phyloP scores from a whole-genome alignment of 2,329 filamentous ascomycete species.

The Hortaea werneckii region DNA sequence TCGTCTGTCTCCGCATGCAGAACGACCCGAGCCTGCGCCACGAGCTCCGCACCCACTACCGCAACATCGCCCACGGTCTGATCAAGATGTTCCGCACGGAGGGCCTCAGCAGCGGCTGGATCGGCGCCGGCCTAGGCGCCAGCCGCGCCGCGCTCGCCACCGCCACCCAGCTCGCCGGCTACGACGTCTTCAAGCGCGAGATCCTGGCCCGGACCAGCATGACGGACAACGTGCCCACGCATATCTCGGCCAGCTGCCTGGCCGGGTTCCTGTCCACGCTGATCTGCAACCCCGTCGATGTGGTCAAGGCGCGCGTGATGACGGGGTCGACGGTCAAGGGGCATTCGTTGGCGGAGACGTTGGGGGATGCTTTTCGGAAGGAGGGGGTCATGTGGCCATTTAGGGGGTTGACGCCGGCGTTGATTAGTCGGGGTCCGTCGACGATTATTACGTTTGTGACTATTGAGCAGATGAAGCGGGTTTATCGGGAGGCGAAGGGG shows the following conservation, averaged over 20 bases:
- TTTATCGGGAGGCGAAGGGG: constrained; percentile 41
- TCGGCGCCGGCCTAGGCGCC: constrained; percentile 76
- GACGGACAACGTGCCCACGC: constrained; percentile 57
- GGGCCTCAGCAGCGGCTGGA: constrained; percentile 64
- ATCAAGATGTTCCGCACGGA: constrained; percentile 80
- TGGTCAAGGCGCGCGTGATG: constrained; percentile 86
- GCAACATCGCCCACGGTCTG: constrained; percentile 77
- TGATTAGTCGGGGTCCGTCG: constrained; percentile 58
- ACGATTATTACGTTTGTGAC: constrained; percentile 82
- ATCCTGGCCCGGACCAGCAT: constrained; percentile 59
- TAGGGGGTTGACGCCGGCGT: constrained; percentile 78
- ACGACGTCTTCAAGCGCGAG: constrained; percentile 68
- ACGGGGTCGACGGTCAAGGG: constrained; percentile 22
- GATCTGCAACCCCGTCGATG: constrained; percentile 74
- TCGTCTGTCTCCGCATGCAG: constrained; percentile 98
- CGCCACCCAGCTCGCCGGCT: constrained; percentile 70
- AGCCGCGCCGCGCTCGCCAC: constrained; percentile 81
- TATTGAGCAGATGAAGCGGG: constrained; percentile 74
- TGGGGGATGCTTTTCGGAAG: constrained; percentile 44
- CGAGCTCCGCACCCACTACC: constrained; percentile 73
- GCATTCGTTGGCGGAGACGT: constrained; percentile 37
- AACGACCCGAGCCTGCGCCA: constrained; percentile 70
- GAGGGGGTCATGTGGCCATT: constrained; percentile 79
- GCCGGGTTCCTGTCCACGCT: constrained; percentile 78
- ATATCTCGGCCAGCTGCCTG: constrained; percentile 67